Evolutionary conservation across 2,329 filamentous ascomycete species (phyloP).

Genomic region (Hymenoscyphus fructigenus): DNA sequence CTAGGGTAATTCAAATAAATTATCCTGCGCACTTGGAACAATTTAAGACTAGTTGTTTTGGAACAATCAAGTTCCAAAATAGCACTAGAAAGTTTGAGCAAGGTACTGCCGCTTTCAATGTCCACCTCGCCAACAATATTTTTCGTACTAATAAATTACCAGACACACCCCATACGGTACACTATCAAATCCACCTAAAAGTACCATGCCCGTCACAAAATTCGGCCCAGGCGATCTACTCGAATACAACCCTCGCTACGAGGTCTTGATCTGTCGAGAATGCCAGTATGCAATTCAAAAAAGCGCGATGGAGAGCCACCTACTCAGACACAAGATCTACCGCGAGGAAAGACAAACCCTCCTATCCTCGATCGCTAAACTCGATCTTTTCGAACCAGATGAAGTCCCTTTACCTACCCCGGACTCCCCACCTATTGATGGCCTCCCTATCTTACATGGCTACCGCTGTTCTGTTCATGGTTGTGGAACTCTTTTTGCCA

Average conservation of each 20-base stretch:
- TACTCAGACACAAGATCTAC: slow-evolving; percentile 41
- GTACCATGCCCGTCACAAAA: slow-evolving; percentile 1
- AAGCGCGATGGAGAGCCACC: slow-evolving; percentile 39
- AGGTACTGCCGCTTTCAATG: too few relatives aligned
- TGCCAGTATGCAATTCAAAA: slow-evolving; percentile 42
- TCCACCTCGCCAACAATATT: too few relatives aligned
- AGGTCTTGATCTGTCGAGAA: slow-evolving; percentile 39
- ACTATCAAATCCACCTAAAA: too few relatives aligned
- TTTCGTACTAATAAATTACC: too few relatives aligned
- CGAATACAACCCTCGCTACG: slow-evolving; percentile 28
- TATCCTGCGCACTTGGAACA: too few relatives aligned
- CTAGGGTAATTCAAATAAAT: too few relatives aligned
- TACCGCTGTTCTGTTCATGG: slow-evolving; percentile 31
- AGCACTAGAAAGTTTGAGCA: too few relatives aligned
- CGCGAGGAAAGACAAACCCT: slow-evolving; percentile 35
- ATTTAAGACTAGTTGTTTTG: too few relatives aligned
- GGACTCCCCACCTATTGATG: slow-evolving; percentile 30
- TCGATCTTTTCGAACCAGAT: slow-evolving; percentile 37
- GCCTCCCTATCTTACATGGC: slow-evolving; percentile 35
- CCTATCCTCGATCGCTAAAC: slow-evolving; percentile 29
- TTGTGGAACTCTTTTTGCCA: slow-evolving; percentile 37
- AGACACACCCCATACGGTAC: too few relatives aligned
- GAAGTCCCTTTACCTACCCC: slow-evolving; percentile 31
- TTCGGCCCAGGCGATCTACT: slow-evolving; percentile 27
- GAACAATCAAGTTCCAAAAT: too few relatives aligned